phyloP scores from a whole-genome alignment of 139 green algal species.

The Chlorella vulgaris region DNA sequence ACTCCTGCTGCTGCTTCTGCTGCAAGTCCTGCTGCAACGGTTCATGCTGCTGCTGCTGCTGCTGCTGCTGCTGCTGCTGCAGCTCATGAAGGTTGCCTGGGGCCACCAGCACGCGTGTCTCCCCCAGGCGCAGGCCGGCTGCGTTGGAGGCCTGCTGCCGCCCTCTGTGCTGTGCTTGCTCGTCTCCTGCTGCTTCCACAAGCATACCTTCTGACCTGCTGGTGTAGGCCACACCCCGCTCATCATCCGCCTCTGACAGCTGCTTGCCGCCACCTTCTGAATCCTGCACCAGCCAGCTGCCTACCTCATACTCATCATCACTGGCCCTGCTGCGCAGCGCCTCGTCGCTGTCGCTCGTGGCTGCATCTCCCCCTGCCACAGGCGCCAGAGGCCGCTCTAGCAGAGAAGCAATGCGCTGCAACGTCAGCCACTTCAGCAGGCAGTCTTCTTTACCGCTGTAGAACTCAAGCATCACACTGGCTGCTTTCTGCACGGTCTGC shows the following conservation, averaged over 20 bases:
- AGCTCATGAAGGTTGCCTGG: not conserved
- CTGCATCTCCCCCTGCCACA: not conserved
- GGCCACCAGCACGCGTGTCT: conserved; percentile 18
- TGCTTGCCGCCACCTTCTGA: too few species aligned
- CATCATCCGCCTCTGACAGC: not conserved
- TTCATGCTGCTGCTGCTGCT: conserved; percentile 12
- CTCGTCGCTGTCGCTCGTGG: not conserved
- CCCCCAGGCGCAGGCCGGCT: not conserved
- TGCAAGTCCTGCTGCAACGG: not conserved
- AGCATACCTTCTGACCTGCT: conserved; percentile 7
- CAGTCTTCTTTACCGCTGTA: not conserved
- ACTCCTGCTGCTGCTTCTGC: not conserved
- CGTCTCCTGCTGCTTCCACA: not conserved
- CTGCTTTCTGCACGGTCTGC: too few species aligned
- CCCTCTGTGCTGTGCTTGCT: not conserved
- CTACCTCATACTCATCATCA: not conserved
- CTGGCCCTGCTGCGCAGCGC: not conserved
- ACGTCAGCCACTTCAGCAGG: conserved; percentile 27
- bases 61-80: conserved; percentile 21
- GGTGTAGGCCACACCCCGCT: not conserved
- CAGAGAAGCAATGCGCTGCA: conserved; percentile 21
- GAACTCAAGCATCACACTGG: not conserved
- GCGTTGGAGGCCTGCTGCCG: conserved; percentile 27
- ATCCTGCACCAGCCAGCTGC: conserved; percentile 28
- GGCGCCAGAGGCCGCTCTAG: conserved; percentile 1